A percentile compares a stretch with the other conserved stretches of the same genome.
phyloP scores from a whole-genome alignment of 257 asterid genomes.

The Solanum commersonii region DNA sequence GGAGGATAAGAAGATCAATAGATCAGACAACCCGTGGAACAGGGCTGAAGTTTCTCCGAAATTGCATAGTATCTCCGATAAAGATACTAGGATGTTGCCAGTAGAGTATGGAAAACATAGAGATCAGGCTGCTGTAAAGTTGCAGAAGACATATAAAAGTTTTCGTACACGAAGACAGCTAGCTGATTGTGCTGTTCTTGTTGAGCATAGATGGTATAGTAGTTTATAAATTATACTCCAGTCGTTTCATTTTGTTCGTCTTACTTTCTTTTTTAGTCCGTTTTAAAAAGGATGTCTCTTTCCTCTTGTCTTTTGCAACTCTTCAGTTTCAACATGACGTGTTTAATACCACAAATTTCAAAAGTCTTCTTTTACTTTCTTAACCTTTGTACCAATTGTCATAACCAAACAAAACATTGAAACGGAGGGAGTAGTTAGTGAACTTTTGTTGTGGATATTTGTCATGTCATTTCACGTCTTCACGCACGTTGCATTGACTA shows the following conservation, averaged over 20 bases:
- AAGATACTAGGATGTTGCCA: background rate
- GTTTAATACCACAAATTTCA: background rate
- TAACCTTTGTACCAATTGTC: background rate
- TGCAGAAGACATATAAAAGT: slow-evolving; percentile 82
- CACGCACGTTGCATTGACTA: background rate
- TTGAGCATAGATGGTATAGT: slow-evolving; percentile 68
- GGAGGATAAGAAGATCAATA: slow-evolving; percentile 6
- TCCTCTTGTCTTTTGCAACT: background rate
- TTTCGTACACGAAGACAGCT: slow-evolving; percentile 70
- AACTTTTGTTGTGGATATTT: background rate
- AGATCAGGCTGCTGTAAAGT: slow-evolving; percentile 53
- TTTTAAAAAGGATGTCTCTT: fast-evolving
- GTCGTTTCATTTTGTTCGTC: background rate
- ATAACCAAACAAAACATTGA: background rate
- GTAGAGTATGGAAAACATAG: background rate
- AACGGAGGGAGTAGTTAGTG: background rate
- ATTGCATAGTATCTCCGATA: background rate
- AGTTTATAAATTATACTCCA: background rate
- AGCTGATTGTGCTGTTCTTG: slow-evolving; percentile 87
- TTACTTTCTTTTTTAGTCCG: background rate
- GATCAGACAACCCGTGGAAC: slow-evolving; percentile 1
- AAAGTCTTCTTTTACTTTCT: background rate
- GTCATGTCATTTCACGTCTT: background rate
- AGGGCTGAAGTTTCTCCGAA: background rate
- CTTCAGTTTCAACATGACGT: background rate